Evolutionary conservation across 768 basidiomycete genomes (phyloP).

Genomic region (Psilocybe subaeruginosa): DNA sequence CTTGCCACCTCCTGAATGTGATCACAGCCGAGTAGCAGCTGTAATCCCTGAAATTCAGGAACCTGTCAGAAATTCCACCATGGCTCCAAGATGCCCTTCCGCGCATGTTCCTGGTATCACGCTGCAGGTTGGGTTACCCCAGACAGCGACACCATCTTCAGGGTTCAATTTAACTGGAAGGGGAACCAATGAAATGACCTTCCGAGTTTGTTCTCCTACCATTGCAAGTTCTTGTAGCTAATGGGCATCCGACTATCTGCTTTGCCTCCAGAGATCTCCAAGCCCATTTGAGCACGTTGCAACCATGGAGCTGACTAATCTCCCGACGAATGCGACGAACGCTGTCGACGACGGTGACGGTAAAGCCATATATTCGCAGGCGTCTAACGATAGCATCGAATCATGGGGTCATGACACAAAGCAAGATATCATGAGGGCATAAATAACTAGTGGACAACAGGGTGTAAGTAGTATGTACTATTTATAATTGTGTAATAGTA

Average conservation of each 20-base stretch:
- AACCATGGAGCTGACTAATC: not conserved
- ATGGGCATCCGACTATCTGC: not conserved
- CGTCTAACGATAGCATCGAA: conserved; percentile 40
- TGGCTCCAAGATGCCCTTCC: conserved; percentile 22
- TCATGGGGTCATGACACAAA: conserved; percentile 31
- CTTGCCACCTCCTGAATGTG: conserved; percentile 17
- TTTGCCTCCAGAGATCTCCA: not conserved
- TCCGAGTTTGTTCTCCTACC: not conserved
- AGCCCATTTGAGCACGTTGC: not conserved
- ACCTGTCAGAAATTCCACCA: not conserved
- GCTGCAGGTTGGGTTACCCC: conserved; percentile 31
- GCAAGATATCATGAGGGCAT: conserved; percentile 2
- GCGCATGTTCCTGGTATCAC: conserved; percentile 39
- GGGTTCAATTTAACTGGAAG: not conserved
- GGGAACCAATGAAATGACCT: not conserved
- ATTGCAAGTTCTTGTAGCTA: not conserved
- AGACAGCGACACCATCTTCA: not conserved
- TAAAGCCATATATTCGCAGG: conserved; percentile 14
- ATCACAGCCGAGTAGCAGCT: not conserved
- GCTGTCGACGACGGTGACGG: not conserved
- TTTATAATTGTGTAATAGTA: not conserved
- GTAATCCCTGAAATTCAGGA: not conserved
- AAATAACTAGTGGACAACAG: conserved; percentile 3
- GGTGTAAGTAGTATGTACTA: not conserved
- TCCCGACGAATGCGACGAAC: not conserved